Base-by-base conservation (phyloP, 345 rosid genomes). In the Nasturtium officinale region DNA sequence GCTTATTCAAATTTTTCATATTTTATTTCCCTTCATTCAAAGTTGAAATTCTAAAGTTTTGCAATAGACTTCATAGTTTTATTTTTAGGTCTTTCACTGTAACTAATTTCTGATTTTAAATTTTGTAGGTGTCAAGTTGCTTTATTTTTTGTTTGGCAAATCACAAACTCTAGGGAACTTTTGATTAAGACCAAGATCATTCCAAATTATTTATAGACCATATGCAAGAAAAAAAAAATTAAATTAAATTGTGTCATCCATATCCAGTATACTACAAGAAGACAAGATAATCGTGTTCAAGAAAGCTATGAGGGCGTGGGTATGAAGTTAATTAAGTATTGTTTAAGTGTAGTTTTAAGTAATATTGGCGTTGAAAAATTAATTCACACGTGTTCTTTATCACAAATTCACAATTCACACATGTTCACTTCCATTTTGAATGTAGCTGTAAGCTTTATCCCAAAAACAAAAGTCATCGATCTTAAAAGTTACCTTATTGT, bases 381-480 rank as follows among this genome's bases (percentile, higher is more conserved):
- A 70, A 12, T 33, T 61, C 61, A 37, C 50, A 25, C 60, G 11
- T 65, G 33, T 32, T 32, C 48, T 65, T 32, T 32, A 48, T 65
- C 30, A 32, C n/a, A n/a, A n/a, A n/a, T n/a, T n/a, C n/a, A n/a
- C n/a, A n/a, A n/a, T n/a, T 32, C 20, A 15, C 6, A 15, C 21
- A n/a, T 29, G 20, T 29, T 55, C 59, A 55, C 29, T 12, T 29
- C 45, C 55, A 56, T 7, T 68, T 40, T 37, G 25, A 52, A 52
- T 37, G 38, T 38, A 52, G 29, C 0, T 21, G n/a, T 11, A 51
- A 50, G 48, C 17, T 25, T 40, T 38, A 5, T 53, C 28, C 12
- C 16, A 9, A 16, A 43, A 62, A 43, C 43, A 62, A n/a, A 23
- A 15, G 51, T 42, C 16, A 20, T 62, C 40, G 54, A 63, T 64